A percentile compares a stretch with the other conserved stretches of the same genome.
phyloP scores from a whole-genome alignment of 1,139 yeast species.

The Suhomyces anneliseae region DNA sequence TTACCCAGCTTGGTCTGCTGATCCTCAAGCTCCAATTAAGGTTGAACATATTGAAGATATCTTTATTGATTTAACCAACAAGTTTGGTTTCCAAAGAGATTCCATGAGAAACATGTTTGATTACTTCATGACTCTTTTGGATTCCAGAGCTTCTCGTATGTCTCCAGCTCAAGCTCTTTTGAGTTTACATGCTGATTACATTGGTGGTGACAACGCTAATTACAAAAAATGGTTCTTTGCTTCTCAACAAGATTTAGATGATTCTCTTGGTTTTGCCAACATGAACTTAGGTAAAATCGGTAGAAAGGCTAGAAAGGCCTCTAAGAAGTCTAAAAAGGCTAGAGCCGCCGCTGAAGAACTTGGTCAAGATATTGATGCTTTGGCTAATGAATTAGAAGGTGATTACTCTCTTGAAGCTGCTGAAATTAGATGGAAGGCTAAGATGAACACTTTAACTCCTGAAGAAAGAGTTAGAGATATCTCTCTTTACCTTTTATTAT shows the following conservation, averaged over 20 bases:
- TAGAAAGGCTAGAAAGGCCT: constrained; percentile 51
- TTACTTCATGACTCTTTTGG: constrained; percentile 89
- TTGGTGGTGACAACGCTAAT: constrained; percentile 34
- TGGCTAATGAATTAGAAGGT: constrained; percentile 81
- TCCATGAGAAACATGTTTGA: constrained; percentile 97
- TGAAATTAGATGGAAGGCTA: constrained; percentile 52
- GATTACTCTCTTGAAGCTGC: constrained; percentile 65
- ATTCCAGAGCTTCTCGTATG: constrained; percentile 95
- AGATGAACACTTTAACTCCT: constrained; percentile 47
- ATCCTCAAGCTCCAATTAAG: constrained; percentile 71
- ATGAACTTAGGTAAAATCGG: constrained; percentile 76
- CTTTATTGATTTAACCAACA: constrained; percentile 83
- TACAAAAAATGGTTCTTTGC: constrained; percentile 31
- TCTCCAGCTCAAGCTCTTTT: constrained; percentile 93
- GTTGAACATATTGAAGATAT: constrained; percentile 91
- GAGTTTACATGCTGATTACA: constrained; percentile 93
- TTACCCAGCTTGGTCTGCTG: constrained; percentile 96
- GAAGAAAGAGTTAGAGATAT: constrained; percentile 86
- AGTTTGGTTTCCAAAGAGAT: constrained; percentile 97
- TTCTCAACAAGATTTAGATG: constrained; percentile 32
- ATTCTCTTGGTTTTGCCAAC: constrained; percentile 43
- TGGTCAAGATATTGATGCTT: constrained; percentile 50
- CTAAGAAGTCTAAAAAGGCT: constrained; percentile 63
- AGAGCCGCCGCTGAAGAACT: constrained; percentile 54
- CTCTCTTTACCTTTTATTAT: constrained; percentile 82